These are phyloP conservation scores for Excoecaria cochinchinensis DNA, from an alignment of 345 rosid genomes.

Conservation along the genomic window DNA sequence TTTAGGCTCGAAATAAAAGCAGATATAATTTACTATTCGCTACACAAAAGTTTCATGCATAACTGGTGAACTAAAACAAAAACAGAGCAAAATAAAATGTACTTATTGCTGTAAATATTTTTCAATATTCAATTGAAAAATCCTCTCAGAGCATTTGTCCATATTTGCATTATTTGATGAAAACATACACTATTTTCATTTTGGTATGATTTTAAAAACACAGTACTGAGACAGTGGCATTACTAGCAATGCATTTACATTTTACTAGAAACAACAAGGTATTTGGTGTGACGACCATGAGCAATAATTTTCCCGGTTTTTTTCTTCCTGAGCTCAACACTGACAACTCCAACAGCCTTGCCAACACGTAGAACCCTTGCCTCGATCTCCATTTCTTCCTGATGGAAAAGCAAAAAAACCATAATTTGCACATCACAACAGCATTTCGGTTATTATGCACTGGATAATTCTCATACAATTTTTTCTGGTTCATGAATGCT, in stretches of 20 bases:
- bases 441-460: background rate
- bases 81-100: background rate
- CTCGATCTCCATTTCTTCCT: constrained; percentile 78
- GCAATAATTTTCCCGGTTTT: constrained; percentile 72
- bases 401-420: constrained; percentile 15
- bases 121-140: background rate
- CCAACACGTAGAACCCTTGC: constrained; percentile 66
- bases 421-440: background rate
- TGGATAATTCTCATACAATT: too few species aligned
- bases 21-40: background rate
- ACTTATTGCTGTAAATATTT: background rate
- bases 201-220: background rate
- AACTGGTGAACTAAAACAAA: background rate
- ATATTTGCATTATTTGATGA: background rate
- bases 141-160: background rate
- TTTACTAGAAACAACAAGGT: constrained; percentile 52
- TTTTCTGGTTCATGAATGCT: too few species aligned
- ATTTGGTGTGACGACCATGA: constrained; percentile 93
- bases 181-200: background rate
- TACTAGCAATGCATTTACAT: constrained; percentile 32
- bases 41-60: background rate
- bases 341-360: constrained; percentile 69
- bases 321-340: constrained; percentile 83
- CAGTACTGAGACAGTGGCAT: background rate
- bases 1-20: background rate